phyloP scores from a whole-genome alignment of 192 early-diverging fungal species.

The Phlyctochytrium arcticum region DNA sequence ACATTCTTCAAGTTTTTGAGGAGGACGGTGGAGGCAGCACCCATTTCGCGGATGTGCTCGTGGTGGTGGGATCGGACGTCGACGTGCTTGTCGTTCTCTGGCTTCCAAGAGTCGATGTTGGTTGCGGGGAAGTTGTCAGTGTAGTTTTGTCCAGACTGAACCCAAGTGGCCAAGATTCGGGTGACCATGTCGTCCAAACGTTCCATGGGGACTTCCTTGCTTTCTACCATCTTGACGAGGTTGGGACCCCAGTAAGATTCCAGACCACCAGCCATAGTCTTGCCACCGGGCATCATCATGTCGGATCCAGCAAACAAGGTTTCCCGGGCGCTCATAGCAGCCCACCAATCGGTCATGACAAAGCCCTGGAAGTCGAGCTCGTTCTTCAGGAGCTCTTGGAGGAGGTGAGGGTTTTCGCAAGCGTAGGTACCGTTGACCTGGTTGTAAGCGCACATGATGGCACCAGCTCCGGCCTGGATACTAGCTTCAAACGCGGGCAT shows the following conservation, averaged over 20 bases:
- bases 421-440: conserved; percentile 50
- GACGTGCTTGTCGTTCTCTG: conserved; percentile 8
- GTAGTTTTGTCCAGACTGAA: conserved; percentile 37
- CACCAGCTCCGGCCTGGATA: conserved; percentile 45
- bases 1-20: conserved; percentile 41
- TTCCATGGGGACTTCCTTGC: conserved; percentile 17
- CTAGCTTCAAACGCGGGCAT: conserved; percentile 53
- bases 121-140: conserved; percentile 31
- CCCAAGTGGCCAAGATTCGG: conserved; percentile 43
- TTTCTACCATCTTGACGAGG: conserved; percentile 22
- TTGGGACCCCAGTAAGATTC: conserved; percentile 34
- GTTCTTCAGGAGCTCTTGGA: conserved; percentile 46
- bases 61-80: conserved; percentile 40
- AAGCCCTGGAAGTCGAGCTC: conserved; percentile 61
- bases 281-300: conserved; percentile 59
- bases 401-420: conserved; percentile 46
- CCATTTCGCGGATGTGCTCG: conserved; percentile 38
- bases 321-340: conserved; percentile 32
- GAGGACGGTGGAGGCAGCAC: conserved; percentile 43
- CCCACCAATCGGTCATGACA: conserved; percentile 62
- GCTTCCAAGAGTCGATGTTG: conserved; percentile 39
- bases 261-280: background rate
- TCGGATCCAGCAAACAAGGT: conserved; percentile 45
- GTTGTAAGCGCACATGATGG: conserved; percentile 66
- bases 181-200: conserved; percentile 51